These are phyloP conservation scores for Aureobasidium uvarum DNA, from an alignment of 2,329 filamentous ascomycete species.

Conservation along the genomic window DNA sequence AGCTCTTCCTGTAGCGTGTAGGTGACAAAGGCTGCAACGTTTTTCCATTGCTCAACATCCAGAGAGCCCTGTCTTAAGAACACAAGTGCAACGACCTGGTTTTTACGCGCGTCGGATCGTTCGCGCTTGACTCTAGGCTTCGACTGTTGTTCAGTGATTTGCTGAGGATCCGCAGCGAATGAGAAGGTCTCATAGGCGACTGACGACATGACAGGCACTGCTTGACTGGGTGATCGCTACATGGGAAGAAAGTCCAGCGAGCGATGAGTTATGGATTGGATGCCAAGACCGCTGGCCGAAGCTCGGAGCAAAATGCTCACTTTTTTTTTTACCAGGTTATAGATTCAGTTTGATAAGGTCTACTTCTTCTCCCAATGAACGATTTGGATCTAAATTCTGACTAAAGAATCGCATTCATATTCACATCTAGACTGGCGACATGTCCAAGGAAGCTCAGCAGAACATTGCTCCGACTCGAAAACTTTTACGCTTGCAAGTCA, in stretches of 20 bases:
- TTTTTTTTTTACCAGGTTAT: too few relatives aligned
- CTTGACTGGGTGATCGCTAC: neutral
- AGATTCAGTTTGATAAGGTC: too few relatives aligned
- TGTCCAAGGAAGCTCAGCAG: too few relatives aligned
- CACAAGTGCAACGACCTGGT: constrained; percentile 28
- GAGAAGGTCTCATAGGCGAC: constrained; percentile 26
- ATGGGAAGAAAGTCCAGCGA: neutral
- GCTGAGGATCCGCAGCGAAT: constrained; percentile 23
- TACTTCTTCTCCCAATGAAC: too few relatives aligned
- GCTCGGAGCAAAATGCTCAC: too few relatives aligned
- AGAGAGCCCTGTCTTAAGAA: constrained; percentile 26
- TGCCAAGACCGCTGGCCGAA: too few relatives aligned
- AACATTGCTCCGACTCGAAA: too few relatives aligned
- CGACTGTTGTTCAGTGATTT: neutral
- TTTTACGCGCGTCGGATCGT: constrained; percentile 11
- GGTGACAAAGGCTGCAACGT: constrained; percentile 24
- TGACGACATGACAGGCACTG: constrained; percentile 13
- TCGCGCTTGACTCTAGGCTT: constrained; percentile 22
- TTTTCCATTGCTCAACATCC: constrained; percentile 15
- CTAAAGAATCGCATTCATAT: too few relatives aligned
- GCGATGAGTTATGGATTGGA: too few relatives aligned
- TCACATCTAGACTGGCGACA: too few relatives aligned
- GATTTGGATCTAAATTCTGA: too few relatives aligned
- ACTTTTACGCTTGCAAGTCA: too few relatives aligned
- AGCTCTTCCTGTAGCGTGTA: constrained; percentile 28